A percentile compares a stretch with the other conserved stretches of the same genome.
These are phyloP conservation scores for Bruguiera hainesii DNA, from an alignment of 441 rosid genomes.

Conservation along the genomic window DNA sequence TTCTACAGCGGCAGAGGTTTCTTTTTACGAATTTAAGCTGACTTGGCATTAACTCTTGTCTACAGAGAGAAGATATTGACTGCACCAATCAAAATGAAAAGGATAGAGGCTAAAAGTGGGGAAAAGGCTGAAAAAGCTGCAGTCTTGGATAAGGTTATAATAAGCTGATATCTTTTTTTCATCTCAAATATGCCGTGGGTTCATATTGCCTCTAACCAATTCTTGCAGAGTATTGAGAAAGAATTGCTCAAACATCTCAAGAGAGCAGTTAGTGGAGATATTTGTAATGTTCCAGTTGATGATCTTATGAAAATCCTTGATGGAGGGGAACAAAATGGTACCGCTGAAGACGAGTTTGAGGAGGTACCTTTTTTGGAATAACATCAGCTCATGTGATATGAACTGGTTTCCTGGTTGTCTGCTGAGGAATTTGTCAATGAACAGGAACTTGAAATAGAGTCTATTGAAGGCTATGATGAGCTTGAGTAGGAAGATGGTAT, in stretches of 20 bases:
- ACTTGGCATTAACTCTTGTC: conserved; percentile 1
- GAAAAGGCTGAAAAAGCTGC: conserved; percentile 82
- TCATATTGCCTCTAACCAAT: conserved; percentile 1
- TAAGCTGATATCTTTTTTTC: background rate
- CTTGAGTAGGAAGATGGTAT: conserved; percentile 77
- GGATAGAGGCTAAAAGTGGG: conserved; percentile 66
- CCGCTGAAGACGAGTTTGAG: conserved; percentile 33
- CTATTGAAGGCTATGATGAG: conserved; percentile 60
- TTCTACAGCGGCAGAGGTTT: background rate
- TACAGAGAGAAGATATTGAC: conserved; percentile 63
- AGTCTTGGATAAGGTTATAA: conserved; percentile 55
- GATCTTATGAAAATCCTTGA: conserved; percentile 49
- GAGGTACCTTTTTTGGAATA: conserved; percentile 32
- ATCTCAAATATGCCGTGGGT: background rate
- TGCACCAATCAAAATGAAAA: conserved; percentile 43
- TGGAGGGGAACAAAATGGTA: conserved; percentile 28
- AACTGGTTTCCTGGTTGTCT: background rate
- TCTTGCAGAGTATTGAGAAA: conserved; percentile 60
- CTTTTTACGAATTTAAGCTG: background rate
- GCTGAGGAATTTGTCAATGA: conserved; percentile 11
- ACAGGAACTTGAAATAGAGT: conserved; percentile 61
- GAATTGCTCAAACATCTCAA: conserved; percentile 74
- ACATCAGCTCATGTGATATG: background rate
- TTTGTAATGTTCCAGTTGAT: conserved; percentile 49
- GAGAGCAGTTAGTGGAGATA: conserved; percentile 57